phyloP scores from a whole-genome alignment of 2,329 filamentous ascomycete species.

The Capronia americana region DNA sequence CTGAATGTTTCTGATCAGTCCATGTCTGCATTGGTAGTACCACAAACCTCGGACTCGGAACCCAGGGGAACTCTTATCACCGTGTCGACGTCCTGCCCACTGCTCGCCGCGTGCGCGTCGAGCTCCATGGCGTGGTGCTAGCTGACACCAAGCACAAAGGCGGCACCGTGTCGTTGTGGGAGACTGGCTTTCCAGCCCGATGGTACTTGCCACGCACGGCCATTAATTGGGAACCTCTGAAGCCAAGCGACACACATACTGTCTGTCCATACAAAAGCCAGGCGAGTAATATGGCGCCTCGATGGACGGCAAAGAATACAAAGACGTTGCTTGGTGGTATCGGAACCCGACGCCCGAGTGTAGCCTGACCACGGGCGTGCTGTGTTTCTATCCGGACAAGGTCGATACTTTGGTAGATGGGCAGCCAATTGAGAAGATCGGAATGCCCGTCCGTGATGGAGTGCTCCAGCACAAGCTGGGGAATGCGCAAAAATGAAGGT shows the following conservation, averaged over 20 bases:
- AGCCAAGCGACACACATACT: slow-evolving; percentile 37
- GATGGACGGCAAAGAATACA: slow-evolving; percentile 37
- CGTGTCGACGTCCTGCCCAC: slow-evolving; percentile 38
- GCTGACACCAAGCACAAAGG: slow-evolving; percentile 38
- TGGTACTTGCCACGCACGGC: slow-evolving; percentile 40
- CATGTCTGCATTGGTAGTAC: slow-evolving; percentile 30
- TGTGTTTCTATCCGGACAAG: slow-evolving; percentile 41
- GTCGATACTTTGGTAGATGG: slow-evolving; percentile 39
- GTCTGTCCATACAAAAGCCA: slow-evolving; percentile 40
- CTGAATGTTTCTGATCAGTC: slow-evolving; percentile 32
- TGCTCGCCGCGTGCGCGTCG: slow-evolving; percentile 35
- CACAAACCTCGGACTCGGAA: slow-evolving; percentile 32
- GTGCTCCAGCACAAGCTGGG: too few species aligned
- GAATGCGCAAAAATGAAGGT: too few species aligned
- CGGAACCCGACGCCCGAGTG: slow-evolving; percentile 36
- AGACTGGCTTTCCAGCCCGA: slow-evolving; percentile 38
- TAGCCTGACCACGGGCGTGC: slow-evolving; percentile 31
- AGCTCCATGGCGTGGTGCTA: slow-evolving; percentile 34
- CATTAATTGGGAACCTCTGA: slow-evolving; percentile 36
- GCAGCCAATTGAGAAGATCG: slow-evolving; percentile 32
- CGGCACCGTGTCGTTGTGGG: slow-evolving; percentile 39
- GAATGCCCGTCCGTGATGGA: too few species aligned
- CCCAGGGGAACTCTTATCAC: slow-evolving; percentile 39
- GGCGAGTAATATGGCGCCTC: slow-evolving; percentile 40
- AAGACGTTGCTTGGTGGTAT: slow-evolving; percentile 41